Percentiles rank a stretch among this genome's conserved stretches.
These are phyloP conservation scores for Saccharomycopsis fermentans DNA, from an alignment of 805 yeast genomes.

Conservation along the genomic window DNA sequence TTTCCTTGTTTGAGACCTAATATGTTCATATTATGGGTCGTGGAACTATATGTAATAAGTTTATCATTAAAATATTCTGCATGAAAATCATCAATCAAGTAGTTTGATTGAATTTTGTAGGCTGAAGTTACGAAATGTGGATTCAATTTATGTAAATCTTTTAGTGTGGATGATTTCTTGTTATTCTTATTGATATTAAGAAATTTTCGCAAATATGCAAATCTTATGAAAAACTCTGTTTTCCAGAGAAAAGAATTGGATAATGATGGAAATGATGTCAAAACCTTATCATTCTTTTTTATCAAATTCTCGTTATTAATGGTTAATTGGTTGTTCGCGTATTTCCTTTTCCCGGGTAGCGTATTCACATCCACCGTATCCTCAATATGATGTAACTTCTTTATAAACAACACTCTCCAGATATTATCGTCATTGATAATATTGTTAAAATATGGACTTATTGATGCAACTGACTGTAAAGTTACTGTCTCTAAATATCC, in stretches of 20 bases:
- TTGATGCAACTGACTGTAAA: slow-evolving; percentile 5
- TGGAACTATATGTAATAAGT: slow-evolving; percentile 7
- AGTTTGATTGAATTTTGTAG: slow-evolving; percentile 7
- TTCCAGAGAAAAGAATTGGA: slow-evolving; percentile 12
- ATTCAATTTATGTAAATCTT: not conserved
- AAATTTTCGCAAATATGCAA: slow-evolving; percentile 6
- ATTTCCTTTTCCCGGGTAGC: slow-evolving; percentile 11
- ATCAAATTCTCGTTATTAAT: not conserved
- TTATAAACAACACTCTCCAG: slow-evolving; percentile 12
- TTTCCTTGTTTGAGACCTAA: slow-evolving; percentile 15
- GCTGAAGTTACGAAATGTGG: slow-evolving; percentile 10
- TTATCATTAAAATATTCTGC: slow-evolving; percentile 13
- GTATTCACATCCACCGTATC: slow-evolving; percentile 1
- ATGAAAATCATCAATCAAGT: slow-evolving; percentile 7
- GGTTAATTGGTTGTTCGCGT: not conserved
- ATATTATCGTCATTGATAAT: slow-evolving; percentile 11
- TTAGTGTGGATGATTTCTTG: not conserved
- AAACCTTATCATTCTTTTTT: not conserved
- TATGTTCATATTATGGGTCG: slow-evolving; percentile 5
- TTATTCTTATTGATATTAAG: slow-evolving; percentile 8
- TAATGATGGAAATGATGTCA: slow-evolving; percentile 10
- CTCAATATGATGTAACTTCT: not conserved
- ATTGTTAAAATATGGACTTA: slow-evolving; percentile 9
- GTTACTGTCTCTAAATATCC: slow-evolving; percentile 12
- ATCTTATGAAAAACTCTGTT: slow-evolving; percentile 9